A percentile compares a stretch with the other conserved stretches of the same genome.
phyloP scores from a whole-genome alignment of 78 protist genomes.

The Guillardia theta region DNA sequence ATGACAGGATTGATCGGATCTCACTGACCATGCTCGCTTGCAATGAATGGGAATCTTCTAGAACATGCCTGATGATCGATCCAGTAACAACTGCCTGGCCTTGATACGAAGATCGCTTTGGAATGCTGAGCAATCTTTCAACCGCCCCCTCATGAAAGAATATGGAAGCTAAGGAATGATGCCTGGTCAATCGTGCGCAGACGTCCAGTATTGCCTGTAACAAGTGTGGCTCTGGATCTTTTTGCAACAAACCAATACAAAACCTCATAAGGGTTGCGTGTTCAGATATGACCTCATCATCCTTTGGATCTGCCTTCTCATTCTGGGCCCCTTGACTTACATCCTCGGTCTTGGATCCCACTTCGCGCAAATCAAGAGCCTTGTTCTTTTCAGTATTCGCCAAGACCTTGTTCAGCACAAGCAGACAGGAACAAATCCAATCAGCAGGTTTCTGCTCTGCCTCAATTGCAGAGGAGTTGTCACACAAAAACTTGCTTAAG shows the following conservation, averaged over 20 bases:
- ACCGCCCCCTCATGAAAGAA: neutral
- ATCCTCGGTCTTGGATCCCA: no score
- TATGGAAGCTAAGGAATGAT: neutral
- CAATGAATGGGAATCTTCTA: neutral
- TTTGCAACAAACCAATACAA: neutral
- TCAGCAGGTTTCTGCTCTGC: neutral
- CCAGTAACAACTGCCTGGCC: neutral
- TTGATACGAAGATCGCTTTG: neutral
- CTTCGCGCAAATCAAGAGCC: no score
- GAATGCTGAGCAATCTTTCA: neutral
- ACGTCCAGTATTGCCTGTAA: neutral
- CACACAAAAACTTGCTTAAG: neutral
- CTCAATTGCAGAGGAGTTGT: neutral
- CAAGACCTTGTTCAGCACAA: neutral
- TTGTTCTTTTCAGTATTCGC: neutral
- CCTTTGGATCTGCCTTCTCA: no score
- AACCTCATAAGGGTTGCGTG: neutral
- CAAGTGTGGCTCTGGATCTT: neutral
- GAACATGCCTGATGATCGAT: neutral
- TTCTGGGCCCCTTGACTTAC: no score
- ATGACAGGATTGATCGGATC: conserved; percentile 21
- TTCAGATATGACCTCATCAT: no score
- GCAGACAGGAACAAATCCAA: neutral
- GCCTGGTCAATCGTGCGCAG: neutral
- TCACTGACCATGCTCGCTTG: conserved; percentile 1